Evolutionary conservation across 2,329 filamentous ascomycete genomes (phyloP).

Genomic region (Colletotrichum sp.): DNA sequence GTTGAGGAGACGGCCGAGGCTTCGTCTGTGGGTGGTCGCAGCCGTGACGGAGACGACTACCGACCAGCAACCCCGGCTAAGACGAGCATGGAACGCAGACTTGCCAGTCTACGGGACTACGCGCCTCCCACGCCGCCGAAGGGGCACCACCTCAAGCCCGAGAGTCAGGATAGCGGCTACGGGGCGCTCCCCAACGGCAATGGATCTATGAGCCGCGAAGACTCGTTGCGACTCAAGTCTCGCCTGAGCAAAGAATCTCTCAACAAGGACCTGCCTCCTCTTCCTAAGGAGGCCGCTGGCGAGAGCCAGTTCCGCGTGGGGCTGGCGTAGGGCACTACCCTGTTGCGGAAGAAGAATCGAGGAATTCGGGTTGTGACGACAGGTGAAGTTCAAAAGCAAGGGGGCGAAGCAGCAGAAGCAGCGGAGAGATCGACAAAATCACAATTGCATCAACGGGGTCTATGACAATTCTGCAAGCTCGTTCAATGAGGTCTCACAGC

Average conservation of each 20-base stretch:
- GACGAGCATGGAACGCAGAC: conserved; percentile 33
- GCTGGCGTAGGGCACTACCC: conserved; percentile 8
- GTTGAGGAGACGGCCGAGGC: conserved; percentile 90
- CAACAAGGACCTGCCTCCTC: conserved; percentile 64
- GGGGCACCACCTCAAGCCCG: conserved; percentile 45
- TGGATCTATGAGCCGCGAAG: conserved; percentile 32
- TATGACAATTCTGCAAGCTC: conserved; percentile 21
- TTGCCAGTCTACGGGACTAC: conserved; percentile 19
- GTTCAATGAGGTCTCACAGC: conserved; percentile 16
- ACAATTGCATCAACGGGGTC: conserved; percentile 20
- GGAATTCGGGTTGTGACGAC: neutral
- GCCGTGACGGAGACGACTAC: conserved; percentile 49
- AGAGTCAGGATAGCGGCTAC: conserved; percentile 55
- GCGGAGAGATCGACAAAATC: neutral
- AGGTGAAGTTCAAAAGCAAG: neutral
- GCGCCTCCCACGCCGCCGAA: conserved; percentile 55
- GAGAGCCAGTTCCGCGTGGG: conserved; percentile 11
- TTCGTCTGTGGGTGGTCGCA: conserved; percentile 67
- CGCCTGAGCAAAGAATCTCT: conserved; percentile 60
- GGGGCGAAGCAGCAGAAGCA: neutral
- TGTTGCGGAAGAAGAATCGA: neutral
- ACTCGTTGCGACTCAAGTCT: conserved; percentile 35
- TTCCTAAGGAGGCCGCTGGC: conserved; percentile 43
- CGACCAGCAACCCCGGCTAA: conserved; percentile 50
- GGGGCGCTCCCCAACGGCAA: conserved; percentile 34